Conservation (phyloP, 1,139 yeast genomes). For the Pichia sp. region DNA sequence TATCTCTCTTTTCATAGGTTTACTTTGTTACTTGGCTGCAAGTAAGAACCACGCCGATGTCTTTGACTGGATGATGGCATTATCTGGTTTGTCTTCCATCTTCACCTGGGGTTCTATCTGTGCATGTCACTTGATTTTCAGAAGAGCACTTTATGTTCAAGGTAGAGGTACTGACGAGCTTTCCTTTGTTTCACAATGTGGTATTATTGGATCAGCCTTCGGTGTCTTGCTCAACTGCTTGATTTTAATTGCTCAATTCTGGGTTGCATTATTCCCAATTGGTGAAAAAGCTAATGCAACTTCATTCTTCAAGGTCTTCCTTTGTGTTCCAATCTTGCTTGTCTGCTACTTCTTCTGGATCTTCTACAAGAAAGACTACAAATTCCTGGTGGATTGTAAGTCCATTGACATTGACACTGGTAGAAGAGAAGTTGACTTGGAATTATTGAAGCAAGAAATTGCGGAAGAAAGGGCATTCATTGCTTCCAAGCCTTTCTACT, state of each 20-base stretch:
- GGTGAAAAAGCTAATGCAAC: slow-evolving; percentile 49
- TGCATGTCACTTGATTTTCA: slow-evolving; percentile 69
- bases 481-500: slow-evolving; percentile 44
- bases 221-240: slow-evolving; percentile 56
- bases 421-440: slow-evolving; percentile 61
- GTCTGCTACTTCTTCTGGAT: slow-evolving; percentile 53
- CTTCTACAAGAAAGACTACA: slow-evolving; percentile 48
- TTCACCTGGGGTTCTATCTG: slow-evolving; percentile 83
- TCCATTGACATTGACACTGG: slow-evolving; percentile 65
- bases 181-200: slow-evolving; percentile 62
- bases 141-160: slow-evolving; percentile 61
- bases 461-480: slow-evolving; percentile 51
- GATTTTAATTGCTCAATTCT: slow-evolving; percentile 65
- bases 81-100: slow-evolving; percentile 77
- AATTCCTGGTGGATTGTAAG: slow-evolving; percentile 36
- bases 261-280: slow-evolving; percentile 68
- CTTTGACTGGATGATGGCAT: slow-evolving; percentile 74
- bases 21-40: slow-evolving; percentile 69
- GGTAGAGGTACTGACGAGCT: slow-evolving; percentile 62
- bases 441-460: slow-evolving; percentile 57
- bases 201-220: slow-evolving; percentile 60
- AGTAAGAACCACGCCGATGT: slow-evolving; percentile 56
- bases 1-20: slow-evolving; percentile 51
- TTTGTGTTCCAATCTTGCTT: slow-evolving; percentile 56
- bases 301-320: slow-evolving; percentile 53